Base-by-base conservation (phyloP, 169 alveolate genomes). In the Eimeria falciformis region DNA sequence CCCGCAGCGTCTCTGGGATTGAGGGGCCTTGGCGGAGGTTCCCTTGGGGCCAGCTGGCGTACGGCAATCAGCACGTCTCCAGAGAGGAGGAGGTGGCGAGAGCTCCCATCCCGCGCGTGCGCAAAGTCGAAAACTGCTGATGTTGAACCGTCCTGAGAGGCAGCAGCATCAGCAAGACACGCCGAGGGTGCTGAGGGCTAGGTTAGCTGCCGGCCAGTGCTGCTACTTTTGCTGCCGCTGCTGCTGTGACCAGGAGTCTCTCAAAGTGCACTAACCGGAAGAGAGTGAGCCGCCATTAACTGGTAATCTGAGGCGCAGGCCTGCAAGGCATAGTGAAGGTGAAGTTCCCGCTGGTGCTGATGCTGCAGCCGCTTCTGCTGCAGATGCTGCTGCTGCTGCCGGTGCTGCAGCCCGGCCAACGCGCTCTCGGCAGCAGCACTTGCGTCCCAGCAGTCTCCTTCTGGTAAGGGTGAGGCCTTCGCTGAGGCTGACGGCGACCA, bases 201-300 rank as follows among this genome's bases (percentile, higher is more conserved):
- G 6, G 23, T 6, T 9, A 5, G 75, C 40, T 21, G 75, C 75
- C 0, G 81, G 55, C 47, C 43, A 53, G 29, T 69, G 47, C 81
- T 33, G 43, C 45, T 6, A n/a, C 1, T 25, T 0, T 53, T 33
- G 81, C 53, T 69, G 81, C 81, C 43, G 81, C 3, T 69, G 25
- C 53, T 27, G 53, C 50, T 7, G 4, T 14, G n/a, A 21, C 47
- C 37, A 12, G 27, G 50, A n/a, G n/a, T n/a, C n/a, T n/a, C n/a
- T n/a, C n/a, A 50, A 14, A 50, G 14, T 11, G 62, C 62, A 43
- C 84, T 12, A 56, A 75, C 84, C 3, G 84, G 65, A 37, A 84
- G 62, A 4, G 82, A 25, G 79, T 84, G 83, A 17, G 91, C 91
- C 25, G 91, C 91, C 91, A 84, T 84, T 65, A 84, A 82, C 91